A percentile compares a stretch with the other conserved stretches of the same genome.
Evolutionary conservation across 1,284 basidiomycete genomes (phyloP).

Genomic region (Marasmius fiardii): DNA sequence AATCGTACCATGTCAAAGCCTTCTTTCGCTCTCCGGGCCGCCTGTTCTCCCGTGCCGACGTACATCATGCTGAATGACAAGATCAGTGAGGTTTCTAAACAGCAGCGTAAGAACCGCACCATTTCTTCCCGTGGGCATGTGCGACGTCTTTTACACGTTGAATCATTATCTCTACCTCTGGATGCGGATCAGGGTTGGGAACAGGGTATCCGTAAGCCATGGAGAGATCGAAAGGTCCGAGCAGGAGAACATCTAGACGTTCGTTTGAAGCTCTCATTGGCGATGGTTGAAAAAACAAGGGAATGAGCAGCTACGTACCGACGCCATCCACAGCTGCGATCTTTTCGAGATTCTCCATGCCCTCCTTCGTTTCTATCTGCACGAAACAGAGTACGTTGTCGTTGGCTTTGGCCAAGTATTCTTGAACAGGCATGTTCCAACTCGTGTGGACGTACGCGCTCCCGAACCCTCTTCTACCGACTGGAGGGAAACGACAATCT

Average conservation of each 20-base stretch:
- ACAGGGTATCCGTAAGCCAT: conserved; percentile 53
- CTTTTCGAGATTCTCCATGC: conserved; percentile 53
- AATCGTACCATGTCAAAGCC: not conserved
- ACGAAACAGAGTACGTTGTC: conserved; percentile 56
- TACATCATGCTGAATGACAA: not conserved
- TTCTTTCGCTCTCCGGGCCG: not conserved
- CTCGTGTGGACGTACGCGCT: conserved; percentile 53
- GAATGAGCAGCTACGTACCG: conserved; percentile 37
- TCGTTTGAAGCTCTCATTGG: not conserved
- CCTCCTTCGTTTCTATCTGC: conserved; percentile 66
- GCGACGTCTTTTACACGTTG: conserved; percentile 51
- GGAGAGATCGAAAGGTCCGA: conserved; percentile 67
- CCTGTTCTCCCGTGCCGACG: not conserved
- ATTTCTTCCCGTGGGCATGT: conserved; percentile 63
- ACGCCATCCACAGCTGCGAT: conserved; percentile 65
- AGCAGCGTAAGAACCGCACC: conserved; percentile 33
- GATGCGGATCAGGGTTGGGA: conserved; percentile 60
- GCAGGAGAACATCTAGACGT: conserved; percentile 41
- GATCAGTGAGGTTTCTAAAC: not conserved
- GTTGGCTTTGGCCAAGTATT: conserved; percentile 58
- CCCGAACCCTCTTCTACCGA: conserved; percentile 58
- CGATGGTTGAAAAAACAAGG: not conserved
- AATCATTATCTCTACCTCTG: conserved; percentile 59
- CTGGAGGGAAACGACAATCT: conserved; percentile 55
- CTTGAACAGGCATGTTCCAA: conserved; percentile 47